Evolutionary conservation across 2,329 filamentous ascomycete genomes (phyloP).

Genomic region (Arthroderma sp.): DNA sequence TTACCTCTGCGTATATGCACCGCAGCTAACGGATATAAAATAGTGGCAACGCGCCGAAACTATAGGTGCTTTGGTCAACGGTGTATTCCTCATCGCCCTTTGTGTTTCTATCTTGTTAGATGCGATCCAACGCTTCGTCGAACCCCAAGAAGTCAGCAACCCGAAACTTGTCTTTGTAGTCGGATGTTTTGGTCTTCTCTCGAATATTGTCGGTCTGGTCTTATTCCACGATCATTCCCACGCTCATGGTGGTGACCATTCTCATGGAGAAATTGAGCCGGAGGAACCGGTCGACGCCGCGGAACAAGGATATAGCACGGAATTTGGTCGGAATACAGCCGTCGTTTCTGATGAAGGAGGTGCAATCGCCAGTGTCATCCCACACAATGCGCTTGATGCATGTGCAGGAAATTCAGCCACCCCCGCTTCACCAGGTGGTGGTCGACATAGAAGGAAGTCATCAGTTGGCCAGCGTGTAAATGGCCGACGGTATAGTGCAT

Average conservation of each 20-base stretch:
- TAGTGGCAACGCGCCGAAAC: conserved; percentile 97
- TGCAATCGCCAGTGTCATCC: conserved; percentile 48
- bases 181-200: conserved; percentile 69
- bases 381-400: conserved; percentile 47
- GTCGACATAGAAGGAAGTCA: background rate
- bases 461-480: conserved; percentile 9
- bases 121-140: conserved; percentile 79
- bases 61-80: conserved; percentile 88
- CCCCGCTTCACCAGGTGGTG: background rate
- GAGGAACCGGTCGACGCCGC: conserved; percentile 27
- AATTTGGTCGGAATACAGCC: conserved; percentile 20
- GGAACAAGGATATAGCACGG: conserved; percentile 29
- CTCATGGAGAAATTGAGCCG: conserved; percentile 22
- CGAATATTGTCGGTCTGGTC: conserved; percentile 77
- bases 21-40: conserved; percentile 13
- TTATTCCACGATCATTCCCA: conserved; percentile 92
- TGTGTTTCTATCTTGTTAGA: conserved; percentile 95
- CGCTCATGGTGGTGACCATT: conserved; percentile 49
- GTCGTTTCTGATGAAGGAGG: conserved; percentile 44
- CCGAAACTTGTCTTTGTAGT: conserved; percentile 82
- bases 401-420: conserved; percentile 14
- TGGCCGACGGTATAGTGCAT: conserved; percentile 35
- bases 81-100: conserved; percentile 90
- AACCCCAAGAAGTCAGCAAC: conserved; percentile 75
- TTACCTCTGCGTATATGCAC: conserved; percentile 4